Conservation (phyloP, 768 basidiomycete species). For the Lactifluus pinguis region DNA sequence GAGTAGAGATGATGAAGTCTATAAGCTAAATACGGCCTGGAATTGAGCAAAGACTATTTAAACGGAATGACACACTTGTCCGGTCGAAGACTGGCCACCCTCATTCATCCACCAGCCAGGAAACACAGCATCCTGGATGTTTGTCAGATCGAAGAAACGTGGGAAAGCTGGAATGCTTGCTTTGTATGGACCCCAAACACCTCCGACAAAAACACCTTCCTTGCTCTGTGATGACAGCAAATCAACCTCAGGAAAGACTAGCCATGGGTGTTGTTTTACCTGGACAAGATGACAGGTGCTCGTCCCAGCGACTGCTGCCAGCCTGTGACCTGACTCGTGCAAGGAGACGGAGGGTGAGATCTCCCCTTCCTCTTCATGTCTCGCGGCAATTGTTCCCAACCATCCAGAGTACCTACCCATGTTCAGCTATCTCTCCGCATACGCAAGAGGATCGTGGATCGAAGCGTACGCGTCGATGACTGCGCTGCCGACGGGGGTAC, state of each 20-base stretch:
- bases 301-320: slow-evolving; percentile 93
- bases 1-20: slow-evolving; percentile 89
- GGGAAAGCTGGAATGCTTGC: slow-evolving; percentile 27
- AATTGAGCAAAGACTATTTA: neutral
- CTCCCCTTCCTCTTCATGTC: slow-evolving; percentile 43
- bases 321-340: slow-evolving; percentile 67
- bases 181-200: slow-evolving; percentile 90
- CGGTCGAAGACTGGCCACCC: slow-evolving; percentile 96
- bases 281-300: slow-evolving; percentile 94
- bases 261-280: slow-evolving; percentile 32
- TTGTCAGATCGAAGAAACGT: slow-evolving; percentile 8
- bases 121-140: slow-evolving; percentile 69
- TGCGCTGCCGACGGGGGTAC: slow-evolving; percentile 88
- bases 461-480: slow-evolving; percentile 83
- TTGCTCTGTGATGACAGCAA: slow-evolving; percentile 44
- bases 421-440: neutral
- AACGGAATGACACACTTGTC: slow-evolving; percentile 45
- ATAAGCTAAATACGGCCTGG: slow-evolving; percentile 51
- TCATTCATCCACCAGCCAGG: slow-evolving; percentile 99
- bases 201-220: slow-evolving; percentile 76
- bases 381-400: slow-evolving; percentile 90
- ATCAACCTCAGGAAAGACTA: neutral
- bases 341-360: slow-evolving; percentile 50
- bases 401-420: slow-evolving; percentile 77
- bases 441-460: neutral